Base-by-base conservation (phyloP, 1,284 basidiomycete genomes). In the Apiotrichum montevideense region DNA sequence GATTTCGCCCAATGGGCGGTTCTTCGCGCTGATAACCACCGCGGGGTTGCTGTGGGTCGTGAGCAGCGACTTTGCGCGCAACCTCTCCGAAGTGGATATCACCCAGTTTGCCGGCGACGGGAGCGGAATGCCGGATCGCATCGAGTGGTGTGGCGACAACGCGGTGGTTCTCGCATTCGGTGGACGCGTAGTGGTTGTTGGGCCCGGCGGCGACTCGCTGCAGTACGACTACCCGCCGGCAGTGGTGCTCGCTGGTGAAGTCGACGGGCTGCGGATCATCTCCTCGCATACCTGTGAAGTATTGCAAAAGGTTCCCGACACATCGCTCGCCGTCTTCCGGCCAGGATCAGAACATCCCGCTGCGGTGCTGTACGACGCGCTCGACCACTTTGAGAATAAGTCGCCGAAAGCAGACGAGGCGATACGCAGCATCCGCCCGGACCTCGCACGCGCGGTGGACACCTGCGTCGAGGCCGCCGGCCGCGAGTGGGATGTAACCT, bases 121-220 rank as follows among this genome's bases (percentile, higher is more conserved):
- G 41, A 62, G 66, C 11, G 53, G 55, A 5, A 55, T 70, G 39
- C 77, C 79, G 7, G 72, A 81, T 35, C 85, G 87, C 64, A 85
- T 94, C 0, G 87, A 88, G 68, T 98, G 96, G 96, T 98, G 94
- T 69, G 94, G 94, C 5, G 93, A 93, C 71, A 93, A 98, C 74
- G 91, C 92, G 0, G 87, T 98, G 33, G 82, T 92, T 2, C 81
- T 98, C 14, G 87, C 85, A 2, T 98, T 90, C 87, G 71, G 66
- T 41, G 80, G 83, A n/a, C 78, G 86, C 46, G 87, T 87, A 0
- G 78, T 94, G 13, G 81, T 99, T 48, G 87, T 97, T 8, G 94
- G 95, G 2, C 95, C 95, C 4, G 90, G 86, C 62, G 93, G 92
- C 1, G 92, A 95, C 63, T 87, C 85, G 1, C 78, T 98, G 32